Evolutionary conservation across 768 basidiomycete species (phyloP).

Genomic region (Hypholoma fasciculare): DNA sequence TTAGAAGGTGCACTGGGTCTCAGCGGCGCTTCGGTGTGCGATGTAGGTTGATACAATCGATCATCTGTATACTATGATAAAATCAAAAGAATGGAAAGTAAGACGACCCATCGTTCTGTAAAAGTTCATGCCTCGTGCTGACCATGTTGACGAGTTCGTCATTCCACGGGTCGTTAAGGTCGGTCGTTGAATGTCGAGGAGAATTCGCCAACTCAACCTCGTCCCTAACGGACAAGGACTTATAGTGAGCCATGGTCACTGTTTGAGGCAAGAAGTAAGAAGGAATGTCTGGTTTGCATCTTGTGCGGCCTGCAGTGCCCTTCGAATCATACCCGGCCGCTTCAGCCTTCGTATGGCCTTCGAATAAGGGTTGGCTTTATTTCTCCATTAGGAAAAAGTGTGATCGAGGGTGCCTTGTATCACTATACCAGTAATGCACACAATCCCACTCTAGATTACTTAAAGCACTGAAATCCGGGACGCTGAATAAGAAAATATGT

Average conservation of each 20-base stretch:
- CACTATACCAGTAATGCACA: no score
- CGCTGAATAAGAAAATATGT: no score
- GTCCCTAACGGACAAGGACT: slow-evolving; percentile 14
- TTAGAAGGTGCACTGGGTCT: not conserved
- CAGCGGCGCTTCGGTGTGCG: not conserved
- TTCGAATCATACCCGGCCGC: not conserved
- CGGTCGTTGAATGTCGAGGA: slow-evolving; percentile 3
- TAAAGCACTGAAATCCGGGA: no score
- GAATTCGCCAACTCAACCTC: slow-evolving; percentile 12
- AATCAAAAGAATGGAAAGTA: no score
- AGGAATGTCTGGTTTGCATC: not conserved
- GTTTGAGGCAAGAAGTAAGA: slow-evolving; percentile 1
- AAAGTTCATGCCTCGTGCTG: not conserved
- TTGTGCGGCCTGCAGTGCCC: not conserved
- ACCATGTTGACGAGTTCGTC: slow-evolving; percentile 24
- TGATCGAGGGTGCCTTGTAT: not conserved
- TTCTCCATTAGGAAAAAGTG: not conserved
- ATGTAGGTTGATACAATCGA: not conserved
- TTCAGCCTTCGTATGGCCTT: not conserved
- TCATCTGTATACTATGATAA: not conserved
- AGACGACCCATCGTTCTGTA: no score
- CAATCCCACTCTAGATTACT: no score
- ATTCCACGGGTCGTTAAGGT: slow-evolving; percentile 18
- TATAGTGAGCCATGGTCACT: slow-evolving; percentile 20
- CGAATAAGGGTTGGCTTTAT: not conserved